A percentile compares a stretch with the other conserved stretches of the same genome.
Conservation (phyloP, 2,329 filamentous ascomycete species). For the Diaporthe velutina region DNA sequence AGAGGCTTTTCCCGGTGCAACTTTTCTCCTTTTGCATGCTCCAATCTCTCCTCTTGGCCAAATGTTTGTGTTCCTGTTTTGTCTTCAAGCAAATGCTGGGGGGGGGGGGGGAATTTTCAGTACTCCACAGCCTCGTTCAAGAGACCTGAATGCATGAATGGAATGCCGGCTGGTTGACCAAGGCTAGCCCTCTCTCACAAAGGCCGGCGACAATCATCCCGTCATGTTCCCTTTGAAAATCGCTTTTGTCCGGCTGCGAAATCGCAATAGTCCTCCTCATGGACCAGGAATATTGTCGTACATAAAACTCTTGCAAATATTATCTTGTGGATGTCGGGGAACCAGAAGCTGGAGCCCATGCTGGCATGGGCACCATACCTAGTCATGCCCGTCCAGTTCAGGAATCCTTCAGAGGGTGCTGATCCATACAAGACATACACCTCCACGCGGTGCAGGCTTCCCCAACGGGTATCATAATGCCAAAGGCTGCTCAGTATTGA, state of each 20-base stretch:
- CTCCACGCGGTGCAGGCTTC: neutral
- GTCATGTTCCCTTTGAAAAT: neutral
- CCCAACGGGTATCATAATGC: constrained; percentile 18
- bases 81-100: constrained; percentile 1
- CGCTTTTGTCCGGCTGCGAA: neutral
- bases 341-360: constrained; percentile 17
- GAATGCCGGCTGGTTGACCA: constrained; percentile 24
- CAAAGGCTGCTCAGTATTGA: constrained; percentile 1
- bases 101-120: neutral
- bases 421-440: neutral
- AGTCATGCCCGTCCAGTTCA: neutral
- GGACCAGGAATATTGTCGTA: constrained; percentile 15
- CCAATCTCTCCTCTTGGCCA: neutral
- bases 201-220: neutral
- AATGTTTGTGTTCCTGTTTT: neutral
- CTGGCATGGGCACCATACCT: neutral
- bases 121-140: constrained; percentile 5
- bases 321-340: constrained; percentile 3
- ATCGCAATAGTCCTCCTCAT: constrained; percentile 4
- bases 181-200: neutral
- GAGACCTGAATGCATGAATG: constrained; percentile 13
- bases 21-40: constrained; percentile 8
- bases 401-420: neutral
- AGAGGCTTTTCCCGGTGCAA: neutral
- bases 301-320: constrained; percentile 31